A percentile compares a stretch with the other conserved stretches of the same genome.
phyloP scores from a whole-genome alignment of 164 flowering plant species.

The Cinnamomum micranthum region DNA sequence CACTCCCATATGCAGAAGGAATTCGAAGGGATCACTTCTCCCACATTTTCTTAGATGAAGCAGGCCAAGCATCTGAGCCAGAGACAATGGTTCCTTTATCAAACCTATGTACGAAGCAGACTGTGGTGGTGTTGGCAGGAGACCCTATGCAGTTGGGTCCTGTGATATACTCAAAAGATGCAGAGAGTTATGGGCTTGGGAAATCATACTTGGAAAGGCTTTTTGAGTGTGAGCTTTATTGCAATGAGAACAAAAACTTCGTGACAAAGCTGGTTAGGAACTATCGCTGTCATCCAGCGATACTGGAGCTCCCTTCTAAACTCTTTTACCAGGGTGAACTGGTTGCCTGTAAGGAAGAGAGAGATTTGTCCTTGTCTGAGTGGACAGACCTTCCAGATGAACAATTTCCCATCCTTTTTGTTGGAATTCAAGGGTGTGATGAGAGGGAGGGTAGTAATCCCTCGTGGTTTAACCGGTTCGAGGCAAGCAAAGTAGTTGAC shows the following conservation, averaged over 20 bases:
- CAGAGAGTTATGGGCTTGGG: conserved; percentile 67
- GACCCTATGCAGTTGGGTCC: conserved; percentile 96
- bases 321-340: conserved; percentile 78
- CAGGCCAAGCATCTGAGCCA: conserved; percentile 98
- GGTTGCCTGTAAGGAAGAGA: conserved; percentile 61
- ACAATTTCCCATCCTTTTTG: conserved; percentile 72
- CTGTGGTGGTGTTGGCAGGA: conserved; percentile 90
- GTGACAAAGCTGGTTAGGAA: conserved; percentile 73
- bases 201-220: conserved; percentile 83
- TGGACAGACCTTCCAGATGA: conserved; percentile 50
- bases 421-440: conserved; percentile 90
- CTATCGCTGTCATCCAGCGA: conserved; percentile 76
- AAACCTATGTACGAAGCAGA: conserved; percentile 40
- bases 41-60: conserved; percentile 89
- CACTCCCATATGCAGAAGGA: conserved; percentile 68
- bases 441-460: conserved; percentile 97
- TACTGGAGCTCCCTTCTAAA: conserved; percentile 69
- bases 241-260: conserved; percentile 43
- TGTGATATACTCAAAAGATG: conserved; percentile 61
- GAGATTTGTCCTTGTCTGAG: conserved; percentile 10
- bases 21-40: conserved; percentile 66
- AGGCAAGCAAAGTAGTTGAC: conserved; percentile 82
- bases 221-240: conserved; percentile 48
- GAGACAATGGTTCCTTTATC: conserved; percentile 83
- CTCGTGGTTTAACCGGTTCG: conserved; percentile 95